A percentile compares a stretch with the other conserved stretches of the same genome.
Conservation (phyloP, 2,329 filamentous ascomycete species). For the Aspergillus tanneri region DNA sequence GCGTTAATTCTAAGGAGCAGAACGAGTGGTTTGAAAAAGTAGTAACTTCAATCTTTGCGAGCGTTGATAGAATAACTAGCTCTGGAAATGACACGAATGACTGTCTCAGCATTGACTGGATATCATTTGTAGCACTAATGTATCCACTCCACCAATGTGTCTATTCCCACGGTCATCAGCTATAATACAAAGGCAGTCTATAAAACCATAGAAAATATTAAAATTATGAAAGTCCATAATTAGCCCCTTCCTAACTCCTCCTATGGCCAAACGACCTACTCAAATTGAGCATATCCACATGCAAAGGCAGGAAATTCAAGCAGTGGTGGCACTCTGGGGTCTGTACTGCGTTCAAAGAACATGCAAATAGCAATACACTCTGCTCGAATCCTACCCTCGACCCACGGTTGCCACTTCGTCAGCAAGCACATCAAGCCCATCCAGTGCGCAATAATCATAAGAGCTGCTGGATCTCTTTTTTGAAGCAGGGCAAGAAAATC, state of each 20-base stretch:
- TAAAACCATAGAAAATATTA: background rate
- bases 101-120: no score
- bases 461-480: constrained; percentile 26
- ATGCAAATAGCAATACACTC: constrained; percentile 35
- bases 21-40: background rate
- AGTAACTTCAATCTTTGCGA: background rate
- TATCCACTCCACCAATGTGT: no score
- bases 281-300: constrained; percentile 27
- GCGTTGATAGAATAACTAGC: no score
- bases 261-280: constrained; percentile 20
- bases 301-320: constrained; percentile 25
- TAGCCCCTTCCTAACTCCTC: background rate
- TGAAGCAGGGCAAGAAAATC: constrained; percentile 26
- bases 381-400: constrained; percentile 26
- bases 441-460: constrained; percentile 32
- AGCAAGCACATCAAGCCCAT: constrained; percentile 33
- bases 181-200: no score
- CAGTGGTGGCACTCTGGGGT: constrained; percentile 22
- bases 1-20: background rate
- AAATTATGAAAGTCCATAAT: background rate
- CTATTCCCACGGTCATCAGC: no score
- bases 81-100: no score
- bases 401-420: constrained; percentile 31
- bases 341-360: constrained; percentile 26
- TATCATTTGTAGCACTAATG: no score